These are phyloP conservation scores for Botryotinia globosa DNA, from an alignment of 2,329 filamentous ascomycete genomes.

Conservation along the genomic window DNA sequence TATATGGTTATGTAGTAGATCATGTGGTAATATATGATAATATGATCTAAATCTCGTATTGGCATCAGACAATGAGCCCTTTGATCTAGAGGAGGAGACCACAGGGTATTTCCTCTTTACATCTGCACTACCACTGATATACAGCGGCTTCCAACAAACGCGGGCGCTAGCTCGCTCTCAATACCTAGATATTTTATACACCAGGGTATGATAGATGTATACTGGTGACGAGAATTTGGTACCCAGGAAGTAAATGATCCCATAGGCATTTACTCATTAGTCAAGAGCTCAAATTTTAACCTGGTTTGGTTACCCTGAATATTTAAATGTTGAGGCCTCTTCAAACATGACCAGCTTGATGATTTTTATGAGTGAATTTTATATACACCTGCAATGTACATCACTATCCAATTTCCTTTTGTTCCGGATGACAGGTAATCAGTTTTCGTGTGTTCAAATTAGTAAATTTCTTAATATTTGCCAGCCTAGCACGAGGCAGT, in stretches of 20 bases:
- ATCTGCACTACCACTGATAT: no score
- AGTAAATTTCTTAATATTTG: not conserved
- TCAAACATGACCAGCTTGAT: not conserved
- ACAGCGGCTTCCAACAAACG: no score
- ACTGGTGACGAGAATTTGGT: not conserved
- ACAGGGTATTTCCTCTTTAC: no score
- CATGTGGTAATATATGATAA: no score
- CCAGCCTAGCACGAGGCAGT: not conserved
- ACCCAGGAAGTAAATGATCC: not conserved
- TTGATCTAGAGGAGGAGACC: no score
- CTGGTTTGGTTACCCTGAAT: not conserved
- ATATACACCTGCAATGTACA: not conserved
- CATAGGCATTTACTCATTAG: not conserved
- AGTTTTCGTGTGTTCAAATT: not conserved
- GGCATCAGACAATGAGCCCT: no score
- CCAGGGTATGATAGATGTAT: not conserved
- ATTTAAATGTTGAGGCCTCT: not conserved
- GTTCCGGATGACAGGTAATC: not conserved
- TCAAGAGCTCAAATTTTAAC: not conserved
- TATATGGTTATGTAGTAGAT: no score
- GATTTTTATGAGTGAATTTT: not conserved
- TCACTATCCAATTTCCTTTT: not conserved
- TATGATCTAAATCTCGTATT: no score
- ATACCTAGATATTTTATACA: no score
- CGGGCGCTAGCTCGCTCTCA: no score